Evolutionary conservation across 345 rosid genomes (phyloP).

Genomic region (Toxicodendron radicans): DNA sequence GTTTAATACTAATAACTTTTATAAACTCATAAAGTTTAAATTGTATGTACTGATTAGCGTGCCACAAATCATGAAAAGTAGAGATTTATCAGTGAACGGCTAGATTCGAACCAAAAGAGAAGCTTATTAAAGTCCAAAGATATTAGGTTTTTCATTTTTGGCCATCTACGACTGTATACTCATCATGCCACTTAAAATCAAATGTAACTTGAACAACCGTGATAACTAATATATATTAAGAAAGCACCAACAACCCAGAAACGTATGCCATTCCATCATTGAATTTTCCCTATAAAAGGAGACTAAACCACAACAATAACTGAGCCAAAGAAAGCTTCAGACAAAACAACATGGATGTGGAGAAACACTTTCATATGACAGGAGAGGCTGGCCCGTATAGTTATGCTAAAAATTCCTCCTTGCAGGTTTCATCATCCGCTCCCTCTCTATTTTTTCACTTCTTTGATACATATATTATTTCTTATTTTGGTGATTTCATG

Average conservation of each 20-base stretch:
- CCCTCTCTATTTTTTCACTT: neutral
- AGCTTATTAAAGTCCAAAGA: neutral
- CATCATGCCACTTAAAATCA: neutral
- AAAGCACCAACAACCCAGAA: neutral
- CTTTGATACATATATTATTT: neutral
- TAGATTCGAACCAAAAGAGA: neutral
- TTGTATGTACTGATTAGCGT: no score
- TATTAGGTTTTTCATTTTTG: neutral
- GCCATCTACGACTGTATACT: neutral
- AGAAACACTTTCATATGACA: constrained; percentile 37
- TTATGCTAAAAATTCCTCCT: constrained; percentile 48
- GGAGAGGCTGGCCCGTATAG: constrained; percentile 46
- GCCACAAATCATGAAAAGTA: neutral
- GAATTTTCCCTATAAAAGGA: constrained; percentile 18
- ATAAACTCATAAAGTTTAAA: no score
- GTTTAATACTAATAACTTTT: no score
- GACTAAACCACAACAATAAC: neutral
- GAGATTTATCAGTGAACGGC: neutral
- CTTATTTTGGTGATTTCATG: neutral
- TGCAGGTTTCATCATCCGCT: constrained; percentile 33
- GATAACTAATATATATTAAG: constrained; percentile 1
- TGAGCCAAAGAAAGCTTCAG: neutral
- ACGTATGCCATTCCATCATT: neutral
- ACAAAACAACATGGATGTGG: constrained; percentile 31
- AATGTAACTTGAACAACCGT: constrained; percentile 6